phyloP scores from a whole-genome alignment of 1,284 basidiomycete genomes.

The Ustilago shanxiensis region DNA sequence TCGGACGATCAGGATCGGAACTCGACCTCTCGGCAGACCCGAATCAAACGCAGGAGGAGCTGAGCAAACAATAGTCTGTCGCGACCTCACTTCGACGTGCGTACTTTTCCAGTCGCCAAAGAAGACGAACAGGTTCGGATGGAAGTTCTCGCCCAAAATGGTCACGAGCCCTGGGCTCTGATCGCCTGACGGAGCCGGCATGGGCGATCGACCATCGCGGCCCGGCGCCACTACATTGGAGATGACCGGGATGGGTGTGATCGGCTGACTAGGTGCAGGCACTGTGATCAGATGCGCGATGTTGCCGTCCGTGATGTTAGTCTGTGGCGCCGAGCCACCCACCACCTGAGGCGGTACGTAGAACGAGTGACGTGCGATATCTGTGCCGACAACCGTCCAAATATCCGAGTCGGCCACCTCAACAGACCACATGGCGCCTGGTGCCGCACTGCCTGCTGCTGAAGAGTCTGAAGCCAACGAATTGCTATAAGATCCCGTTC shows the following conservation, averaged over 20 bases:
- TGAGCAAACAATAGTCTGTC: slow-evolving; percentile 77
- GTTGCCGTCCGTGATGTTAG: slow-evolving; percentile 33
- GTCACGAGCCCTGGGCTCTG: slow-evolving; percentile 79
- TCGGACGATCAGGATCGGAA: slow-evolving; percentile 86
- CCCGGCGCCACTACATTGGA: slow-evolving; percentile 83
- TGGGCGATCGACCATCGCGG: slow-evolving; percentile 74
- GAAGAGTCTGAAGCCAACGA: slow-evolving; percentile 56
- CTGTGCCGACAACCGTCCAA: slow-evolving; percentile 90
- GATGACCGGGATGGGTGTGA: slow-evolving; percentile 61
- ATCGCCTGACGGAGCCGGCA: slow-evolving; percentile 32
- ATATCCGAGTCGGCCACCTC: slow-evolving; percentile 77
- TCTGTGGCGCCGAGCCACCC: slow-evolving; percentile 42
- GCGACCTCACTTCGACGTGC: slow-evolving; percentile 87
- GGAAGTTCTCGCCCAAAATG: slow-evolving; percentile 89
- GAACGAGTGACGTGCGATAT: slow-evolving; percentile 70
- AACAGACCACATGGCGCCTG: slow-evolving; percentile 55
- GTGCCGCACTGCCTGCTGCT: slow-evolving; percentile 41
- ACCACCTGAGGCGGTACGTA: slow-evolving; percentile 67
- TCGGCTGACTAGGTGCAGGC: slow-evolving; percentile 71
- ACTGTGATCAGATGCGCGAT: slow-evolving; percentile 59
- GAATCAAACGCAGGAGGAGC: slow-evolving; percentile 55
- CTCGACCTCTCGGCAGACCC: slow-evolving; percentile 59
- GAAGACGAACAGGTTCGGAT: slow-evolving; percentile 84
- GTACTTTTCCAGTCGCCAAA: slow-evolving; percentile 88
- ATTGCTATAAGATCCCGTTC: slow-evolving; percentile 47